phyloP scores from a whole-genome alignment of 2,329 filamentous ascomycete genomes.

The Phoma sp. region DNA sequence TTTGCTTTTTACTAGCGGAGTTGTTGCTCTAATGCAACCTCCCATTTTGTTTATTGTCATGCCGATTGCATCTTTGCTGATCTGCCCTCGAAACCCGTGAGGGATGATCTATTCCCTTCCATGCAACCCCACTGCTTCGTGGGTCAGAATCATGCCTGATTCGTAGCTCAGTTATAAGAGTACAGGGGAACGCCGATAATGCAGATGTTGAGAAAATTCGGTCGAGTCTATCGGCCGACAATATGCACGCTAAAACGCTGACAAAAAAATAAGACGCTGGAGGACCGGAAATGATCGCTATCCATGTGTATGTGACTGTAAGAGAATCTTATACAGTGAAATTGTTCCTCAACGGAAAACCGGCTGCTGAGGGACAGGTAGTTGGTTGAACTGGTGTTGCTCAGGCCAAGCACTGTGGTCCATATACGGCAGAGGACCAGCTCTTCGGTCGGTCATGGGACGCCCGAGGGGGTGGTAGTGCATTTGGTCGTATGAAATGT shows the following conservation, averaged over 20 bases:
- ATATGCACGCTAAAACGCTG: conserved; percentile 48
- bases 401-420: conserved; percentile 48
- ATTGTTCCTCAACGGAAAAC: conserved; percentile 36
- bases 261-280: conserved; percentile 18
- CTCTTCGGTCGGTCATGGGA: conserved; percentile 53
- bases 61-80: neutral
- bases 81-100: conserved; percentile 3
- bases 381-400: conserved; percentile 47
- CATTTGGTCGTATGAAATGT: conserved; percentile 56
- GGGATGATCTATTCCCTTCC: conserved; percentile 6
- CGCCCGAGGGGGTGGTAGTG: conserved; percentile 58
- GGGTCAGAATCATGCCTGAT: neutral
- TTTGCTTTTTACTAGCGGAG: conserved; percentile 3
- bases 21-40: neutral
- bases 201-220: conserved; percentile 19
- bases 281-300: conserved; percentile 15
- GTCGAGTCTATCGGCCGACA: conserved; percentile 28
- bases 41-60: conserved; percentile 1
- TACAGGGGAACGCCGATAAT: conserved; percentile 28
- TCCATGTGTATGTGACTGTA: conserved; percentile 16
- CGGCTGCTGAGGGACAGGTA: conserved; percentile 46
- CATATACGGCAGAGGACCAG: conserved; percentile 54
- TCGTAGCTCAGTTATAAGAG: neutral
- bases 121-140: neutral
- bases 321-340: conserved; percentile 11